These are phyloP conservation scores for Tylopilus intermedius DNA, from an alignment of 768 basidiomycete species.

Conservation along the genomic window DNA sequence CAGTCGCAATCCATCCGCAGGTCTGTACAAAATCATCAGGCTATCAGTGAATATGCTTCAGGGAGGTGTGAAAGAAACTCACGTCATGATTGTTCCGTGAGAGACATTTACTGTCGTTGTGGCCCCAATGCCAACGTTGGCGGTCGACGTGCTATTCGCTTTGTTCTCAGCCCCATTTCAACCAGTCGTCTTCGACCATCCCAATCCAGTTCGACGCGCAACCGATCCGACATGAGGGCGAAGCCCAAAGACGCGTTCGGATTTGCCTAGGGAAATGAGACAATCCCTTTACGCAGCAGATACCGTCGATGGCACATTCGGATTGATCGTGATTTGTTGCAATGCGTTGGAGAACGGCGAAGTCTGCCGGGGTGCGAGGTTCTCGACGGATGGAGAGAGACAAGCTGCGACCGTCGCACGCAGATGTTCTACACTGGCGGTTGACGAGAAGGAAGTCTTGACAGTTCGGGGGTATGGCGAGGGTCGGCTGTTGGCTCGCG, in stretches of 20 bases:
- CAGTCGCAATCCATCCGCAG: conserved; percentile 39
- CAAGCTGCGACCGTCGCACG: conserved; percentile 22
- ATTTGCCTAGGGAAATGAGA: conserved; percentile 25
- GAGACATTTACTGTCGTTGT: conserved; percentile 18
- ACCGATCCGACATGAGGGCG: conserved; percentile 53
- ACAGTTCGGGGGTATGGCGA: conserved; percentile 65
- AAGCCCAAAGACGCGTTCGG: conserved; percentile 21
- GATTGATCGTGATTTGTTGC: conserved; percentile 41
- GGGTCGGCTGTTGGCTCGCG: conserved; percentile 64
- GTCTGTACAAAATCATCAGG: conserved; percentile 22
- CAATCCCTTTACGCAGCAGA: conserved; percentile 34
- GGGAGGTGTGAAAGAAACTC: conserved; percentile 24
- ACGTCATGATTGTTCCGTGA: conserved; percentile 49
- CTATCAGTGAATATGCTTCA: not conserved
- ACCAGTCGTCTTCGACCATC: conserved; percentile 60
- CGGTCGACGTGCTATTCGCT: conserved; percentile 38
- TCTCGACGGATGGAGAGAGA: conserved; percentile 19
- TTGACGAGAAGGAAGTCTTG: conserved; percentile 38
- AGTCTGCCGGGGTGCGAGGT: conserved; percentile 7
- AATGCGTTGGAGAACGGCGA: conserved; percentile 32
- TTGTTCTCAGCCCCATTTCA: conserved; percentile 51
- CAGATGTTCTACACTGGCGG: conserved; percentile 33
- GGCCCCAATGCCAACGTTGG: conserved; percentile 3
- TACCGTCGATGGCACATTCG: conserved; percentile 32
- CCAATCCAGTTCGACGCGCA: conserved; percentile 53